These are phyloP conservation scores for Moringa oleifera DNA, from an alignment of 345 rosid genomes.

Conservation along the genomic window DNA sequence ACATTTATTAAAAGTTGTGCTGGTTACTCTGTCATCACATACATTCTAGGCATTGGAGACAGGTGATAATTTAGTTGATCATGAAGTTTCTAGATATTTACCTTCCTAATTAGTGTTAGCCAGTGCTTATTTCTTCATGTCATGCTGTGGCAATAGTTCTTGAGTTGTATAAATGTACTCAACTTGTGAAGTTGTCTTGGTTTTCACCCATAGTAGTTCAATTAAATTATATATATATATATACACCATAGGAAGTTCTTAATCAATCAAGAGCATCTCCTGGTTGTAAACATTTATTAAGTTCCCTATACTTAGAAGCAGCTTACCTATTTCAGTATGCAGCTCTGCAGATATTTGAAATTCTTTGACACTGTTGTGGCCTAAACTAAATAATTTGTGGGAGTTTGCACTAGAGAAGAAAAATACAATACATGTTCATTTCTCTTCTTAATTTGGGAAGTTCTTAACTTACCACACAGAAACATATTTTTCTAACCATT, in stretches of 20 bases:
- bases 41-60: conserved; percentile 97
- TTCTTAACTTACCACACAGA: conserved; percentile 7
- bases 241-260: too few species aligned
- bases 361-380: too few species aligned
- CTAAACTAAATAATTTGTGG: too few species aligned
- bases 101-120: background rate
- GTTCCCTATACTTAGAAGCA: background rate
- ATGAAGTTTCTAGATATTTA: background rate
- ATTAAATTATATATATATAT: too few species aligned
- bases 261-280: background rate
- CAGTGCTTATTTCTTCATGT: background rate
- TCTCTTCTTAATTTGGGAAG: background rate
- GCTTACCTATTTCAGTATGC: background rate
- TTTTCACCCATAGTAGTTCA: too few species aligned
- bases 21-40: conserved; percentile 95
- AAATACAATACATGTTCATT: background rate
- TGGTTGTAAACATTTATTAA: background rate
- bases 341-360: too few species aligned
- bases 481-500: conserved; percentile 5
- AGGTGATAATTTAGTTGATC: conserved; percentile 37
- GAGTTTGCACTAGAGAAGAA: too few species aligned
- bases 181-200: too few species aligned
- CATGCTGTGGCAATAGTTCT: background rate
- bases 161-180: background rate
- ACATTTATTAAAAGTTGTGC: conserved; percentile 99